phyloP scores from a whole-genome alignment of 1,284 basidiomycete genomes.

The Cerrena zonata region DNA sequence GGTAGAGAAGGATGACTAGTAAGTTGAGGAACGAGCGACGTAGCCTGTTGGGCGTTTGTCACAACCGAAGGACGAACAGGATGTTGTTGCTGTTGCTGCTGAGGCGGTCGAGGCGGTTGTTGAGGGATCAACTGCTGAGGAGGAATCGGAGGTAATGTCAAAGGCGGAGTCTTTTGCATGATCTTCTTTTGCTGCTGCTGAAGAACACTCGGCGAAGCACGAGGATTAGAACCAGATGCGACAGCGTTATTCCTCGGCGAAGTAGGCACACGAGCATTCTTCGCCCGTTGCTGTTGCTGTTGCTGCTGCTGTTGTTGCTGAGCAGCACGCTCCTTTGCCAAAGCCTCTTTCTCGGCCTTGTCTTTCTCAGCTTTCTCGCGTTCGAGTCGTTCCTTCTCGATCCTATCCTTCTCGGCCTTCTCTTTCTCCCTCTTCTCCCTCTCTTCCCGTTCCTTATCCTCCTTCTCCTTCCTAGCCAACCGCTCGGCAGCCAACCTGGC shows the following conservation, averaged over 20 bases:
- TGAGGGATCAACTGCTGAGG: neutral
- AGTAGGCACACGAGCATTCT: slow-evolving; percentile 38
- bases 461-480: slow-evolving; percentile 42
- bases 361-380: slow-evolving; percentile 20
- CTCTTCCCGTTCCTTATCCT: slow-evolving; percentile 59
- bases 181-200: slow-evolving; percentile 47
- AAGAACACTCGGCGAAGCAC: slow-evolving; percentile 36
- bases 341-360: slow-evolving; percentile 43
- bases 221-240: slow-evolving; percentile 45
- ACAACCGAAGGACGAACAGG: slow-evolving; percentile 28
- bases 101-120: slow-evolving; percentile 13
- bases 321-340: slow-evolving; percentile 31
- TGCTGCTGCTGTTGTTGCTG: slow-evolving; percentile 33
- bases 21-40: too few species aligned
- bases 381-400: slow-evolving; percentile 22
- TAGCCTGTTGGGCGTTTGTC: slow-evolving; percentile 18
- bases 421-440: slow-evolving; percentile 53
- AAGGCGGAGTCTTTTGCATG: slow-evolving; percentile 32
- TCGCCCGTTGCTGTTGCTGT: slow-evolving; percentile 28
- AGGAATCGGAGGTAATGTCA: slow-evolving; percentile 20
- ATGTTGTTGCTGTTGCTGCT: slow-evolving; percentile 29
- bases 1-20: too few species aligned
- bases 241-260: slow-evolving; percentile 42
- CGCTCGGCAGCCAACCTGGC: slow-evolving; percentile 50
- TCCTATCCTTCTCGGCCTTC: slow-evolving; percentile 56